Percentiles rank a stretch among this genome's conserved stretches.
Conservation (phyloP, 495 filamentous ascomycete species). For the Aspergillus hancockii region DNA sequence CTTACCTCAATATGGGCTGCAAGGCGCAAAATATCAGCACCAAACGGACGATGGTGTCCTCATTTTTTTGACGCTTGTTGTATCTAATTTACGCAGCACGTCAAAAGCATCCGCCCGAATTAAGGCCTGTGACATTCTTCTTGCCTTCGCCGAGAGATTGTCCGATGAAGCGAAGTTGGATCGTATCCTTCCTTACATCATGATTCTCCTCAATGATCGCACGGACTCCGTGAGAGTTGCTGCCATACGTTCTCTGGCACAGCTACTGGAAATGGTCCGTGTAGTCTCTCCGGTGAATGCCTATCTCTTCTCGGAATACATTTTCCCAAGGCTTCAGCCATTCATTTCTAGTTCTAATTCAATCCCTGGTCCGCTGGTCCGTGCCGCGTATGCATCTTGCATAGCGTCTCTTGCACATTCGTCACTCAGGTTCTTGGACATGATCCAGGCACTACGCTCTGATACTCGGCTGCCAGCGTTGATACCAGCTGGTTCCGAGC, state of each 20-base stretch:
- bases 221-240: slow-evolving; percentile 80
- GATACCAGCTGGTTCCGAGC: slow-evolving; percentile 65
- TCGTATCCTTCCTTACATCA: slow-evolving; percentile 86
- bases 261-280: slow-evolving; percentile 82
- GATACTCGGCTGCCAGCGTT: slow-evolving; percentile 78
- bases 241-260: slow-evolving; percentile 81
- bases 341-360: slow-evolving; percentile 60
- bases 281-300: slow-evolving; percentile 93
- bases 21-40: slow-evolving; percentile 36
- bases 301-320: slow-evolving; percentile 92
- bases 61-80: slow-evolving; percentile 86
- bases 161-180: slow-evolving; percentile 98
- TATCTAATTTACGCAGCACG: slow-evolving; percentile 85
- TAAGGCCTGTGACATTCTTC: slow-evolving; percentile 86
- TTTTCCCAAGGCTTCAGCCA: slow-evolving; percentile 77
- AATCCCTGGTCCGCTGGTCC: slow-evolving; percentile 67
- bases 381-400: slow-evolving; percentile 89
- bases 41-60: slow-evolving; percentile 81
- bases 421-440: slow-evolving; percentile 80
- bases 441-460: slow-evolving; percentile 83
- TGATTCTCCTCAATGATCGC: slow-evolving; percentile 76
- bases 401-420: slow-evolving; percentile 90
- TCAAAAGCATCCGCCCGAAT: slow-evolving; percentile 82
- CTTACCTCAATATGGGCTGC: slow-evolving; percentile 79
- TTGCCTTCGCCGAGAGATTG: slow-evolving; percentile 87